Evolutionary conservation across 495 filamentous ascomycete species (phyloP).

Genomic region (Penicillium goetzii): DNA sequence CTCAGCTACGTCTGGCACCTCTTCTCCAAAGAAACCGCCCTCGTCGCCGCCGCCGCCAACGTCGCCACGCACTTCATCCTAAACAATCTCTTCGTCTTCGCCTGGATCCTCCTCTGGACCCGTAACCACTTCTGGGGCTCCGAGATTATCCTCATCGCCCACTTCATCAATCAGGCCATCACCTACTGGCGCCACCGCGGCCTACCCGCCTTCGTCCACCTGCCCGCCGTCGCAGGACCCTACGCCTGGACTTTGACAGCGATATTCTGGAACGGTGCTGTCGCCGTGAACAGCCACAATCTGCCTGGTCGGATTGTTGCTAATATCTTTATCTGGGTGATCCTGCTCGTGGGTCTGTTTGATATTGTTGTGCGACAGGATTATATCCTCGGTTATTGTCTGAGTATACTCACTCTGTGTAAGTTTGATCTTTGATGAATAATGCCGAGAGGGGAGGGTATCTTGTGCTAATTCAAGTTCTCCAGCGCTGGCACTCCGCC

Average conservation of each 20-base stretch:
- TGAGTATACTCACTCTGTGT: constrained; percentile 73
- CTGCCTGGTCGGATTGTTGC: constrained; percentile 74
- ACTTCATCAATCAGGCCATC: constrained; percentile 75
- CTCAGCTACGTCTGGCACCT: constrained; percentile 75
- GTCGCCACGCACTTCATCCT: constrained; percentile 84
- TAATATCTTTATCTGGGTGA: constrained; percentile 84
- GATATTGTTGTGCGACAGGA: constrained; percentile 75
- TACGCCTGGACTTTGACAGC: constrained; percentile 83
- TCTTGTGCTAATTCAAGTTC: not conserved
- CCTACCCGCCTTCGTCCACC: constrained; percentile 71
- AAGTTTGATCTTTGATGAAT: constrained; percentile 25
- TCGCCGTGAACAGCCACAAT: constrained; percentile 63
- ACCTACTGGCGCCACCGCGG: constrained; percentile 79
- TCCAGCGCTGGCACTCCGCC: constrained; percentile 71
- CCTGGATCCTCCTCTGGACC: constrained; percentile 81
- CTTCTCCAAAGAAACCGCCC: constrained; percentile 62
- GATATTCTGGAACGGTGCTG: constrained; percentile 85
- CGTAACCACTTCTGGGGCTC: constrained; percentile 70
- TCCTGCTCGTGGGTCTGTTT: constrained; percentile 71
- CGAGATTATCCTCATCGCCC: constrained; percentile 74
- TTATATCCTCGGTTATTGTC: constrained; percentile 78
- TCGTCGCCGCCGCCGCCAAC: constrained; percentile 69
- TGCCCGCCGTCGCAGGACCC: constrained; percentile 73
- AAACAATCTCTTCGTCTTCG: constrained; percentile 78
- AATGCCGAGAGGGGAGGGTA: too few species aligned